A percentile compares a stretch with the other conserved stretches of the same genome.
Evolutionary conservation across 805 yeast species (phyloP).

Genomic region (Candida hispaniensis): DNA sequence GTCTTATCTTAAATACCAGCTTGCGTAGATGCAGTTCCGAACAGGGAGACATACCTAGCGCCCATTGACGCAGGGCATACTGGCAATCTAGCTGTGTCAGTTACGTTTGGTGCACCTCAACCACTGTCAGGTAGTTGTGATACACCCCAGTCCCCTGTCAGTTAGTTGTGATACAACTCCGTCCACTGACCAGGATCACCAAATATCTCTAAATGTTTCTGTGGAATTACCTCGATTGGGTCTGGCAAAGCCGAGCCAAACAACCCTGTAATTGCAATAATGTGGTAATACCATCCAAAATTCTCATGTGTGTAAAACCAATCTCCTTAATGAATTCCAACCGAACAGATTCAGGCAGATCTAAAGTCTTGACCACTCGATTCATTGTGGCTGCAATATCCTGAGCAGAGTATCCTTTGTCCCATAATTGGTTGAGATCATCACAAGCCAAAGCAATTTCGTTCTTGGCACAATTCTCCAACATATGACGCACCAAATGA

Average conservation of each 20-base stretch:
- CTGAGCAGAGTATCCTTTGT: constrained; percentile 82
- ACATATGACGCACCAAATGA: constrained; percentile 60
- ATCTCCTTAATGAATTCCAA: constrained; percentile 74
- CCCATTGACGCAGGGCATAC: no score
- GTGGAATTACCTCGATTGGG: neutral
- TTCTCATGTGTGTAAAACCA: constrained; percentile 85
- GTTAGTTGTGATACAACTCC: neutral
- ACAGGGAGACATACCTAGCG: no score
- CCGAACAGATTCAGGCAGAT: constrained; percentile 51
- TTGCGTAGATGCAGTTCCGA: no score
- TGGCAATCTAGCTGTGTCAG: no score
- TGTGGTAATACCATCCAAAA: constrained; percentile 85
- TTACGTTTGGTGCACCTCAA: neutral
- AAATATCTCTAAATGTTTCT: neutral
- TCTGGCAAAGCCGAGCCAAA: constrained; percentile 42
- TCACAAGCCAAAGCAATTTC: constrained; percentile 57
- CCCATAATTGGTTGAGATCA: constrained; percentile 63
- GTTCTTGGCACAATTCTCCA: constrained; percentile 34
- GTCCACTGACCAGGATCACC: neutral
- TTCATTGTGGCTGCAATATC: constrained; percentile 88
- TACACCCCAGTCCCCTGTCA: neutral
- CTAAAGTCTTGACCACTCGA: constrained; percentile 70
- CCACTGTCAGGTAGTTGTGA: constrained; percentile 1
- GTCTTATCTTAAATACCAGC: no score
- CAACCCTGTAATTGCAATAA: constrained; percentile 79